Percentiles rank a stretch among this genome's conserved stretches.
These are phyloP conservation scores for Shiraia sp. DNA, from an alignment of 2,329 filamentous ascomycete genomes.

Conservation along the genomic window DNA sequence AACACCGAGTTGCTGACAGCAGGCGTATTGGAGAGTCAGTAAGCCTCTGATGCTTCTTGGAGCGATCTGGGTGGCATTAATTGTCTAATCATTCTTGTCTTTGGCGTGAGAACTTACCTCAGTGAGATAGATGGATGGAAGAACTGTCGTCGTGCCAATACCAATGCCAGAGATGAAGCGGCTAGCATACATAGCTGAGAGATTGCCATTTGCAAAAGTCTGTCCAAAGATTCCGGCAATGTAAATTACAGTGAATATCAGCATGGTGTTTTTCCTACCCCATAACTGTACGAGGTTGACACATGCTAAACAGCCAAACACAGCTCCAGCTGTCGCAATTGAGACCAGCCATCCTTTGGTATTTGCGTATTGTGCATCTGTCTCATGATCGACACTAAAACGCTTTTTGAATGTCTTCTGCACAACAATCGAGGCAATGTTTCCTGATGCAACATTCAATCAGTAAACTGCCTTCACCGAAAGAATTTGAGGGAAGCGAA, in stretches of 20 bases:
- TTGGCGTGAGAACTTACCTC: too few relatives aligned
- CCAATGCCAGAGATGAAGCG: conserved; percentile 11
- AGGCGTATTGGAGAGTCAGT: conserved; percentile 39
- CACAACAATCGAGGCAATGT: conserved; percentile 12
- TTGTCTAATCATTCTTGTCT: too few relatives aligned
- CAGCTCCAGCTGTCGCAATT: conserved; percentile 16
- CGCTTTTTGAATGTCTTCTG: conserved; percentile 9
- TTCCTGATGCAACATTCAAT: conserved; percentile 8
- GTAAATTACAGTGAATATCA: conserved; percentile 11
- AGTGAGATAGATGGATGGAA: conserved; percentile 13
- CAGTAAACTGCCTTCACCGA: too few relatives aligned
- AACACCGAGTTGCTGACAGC: conserved; percentile 36
- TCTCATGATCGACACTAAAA: conserved; percentile 9
- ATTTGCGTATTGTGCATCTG: conserved; percentile 13
- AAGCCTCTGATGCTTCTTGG: conserved; percentile 35
- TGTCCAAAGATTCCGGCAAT: conserved; percentile 23
- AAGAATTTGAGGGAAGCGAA: too few relatives aligned
- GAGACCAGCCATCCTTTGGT: conserved; percentile 18
- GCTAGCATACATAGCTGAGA: conserved; percentile 26
- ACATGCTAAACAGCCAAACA: conserved; percentile 14
- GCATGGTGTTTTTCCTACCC: conserved; percentile 11
- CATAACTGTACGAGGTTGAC: conserved; percentile 10
- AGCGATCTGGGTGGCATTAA: conserved; percentile 5
- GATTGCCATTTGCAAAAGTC: conserved; percentile 30
- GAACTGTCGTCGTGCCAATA: conserved; percentile 11